These are phyloP conservation scores for Gypsophila paniculata DNA, from an alignment of 179 eudicot species.

Conservation along the genomic window DNA sequence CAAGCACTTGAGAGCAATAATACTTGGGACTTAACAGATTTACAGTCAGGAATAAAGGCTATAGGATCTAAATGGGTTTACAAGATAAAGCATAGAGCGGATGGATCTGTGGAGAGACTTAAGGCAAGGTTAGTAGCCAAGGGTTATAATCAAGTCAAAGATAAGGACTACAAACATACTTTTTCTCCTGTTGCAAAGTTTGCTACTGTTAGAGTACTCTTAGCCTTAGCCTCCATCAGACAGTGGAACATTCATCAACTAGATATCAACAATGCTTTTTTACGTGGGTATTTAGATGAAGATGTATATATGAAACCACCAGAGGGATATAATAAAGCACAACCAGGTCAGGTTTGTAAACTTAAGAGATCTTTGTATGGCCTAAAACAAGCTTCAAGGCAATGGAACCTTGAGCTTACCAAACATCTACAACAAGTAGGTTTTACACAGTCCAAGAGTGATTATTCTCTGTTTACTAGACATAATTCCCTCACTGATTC, in stretches of 20 bases:
- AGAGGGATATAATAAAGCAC: neutral
- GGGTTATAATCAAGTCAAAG: neutral
- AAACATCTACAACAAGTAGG: no score
- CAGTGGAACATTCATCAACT: neutral
- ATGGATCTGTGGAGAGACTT: neutral
- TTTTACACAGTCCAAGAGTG: no score
- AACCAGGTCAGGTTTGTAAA: neutral
- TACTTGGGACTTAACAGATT: neutral
- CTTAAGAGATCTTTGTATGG: neutral
- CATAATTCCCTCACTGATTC: no score
- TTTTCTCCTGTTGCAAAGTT: neutral
- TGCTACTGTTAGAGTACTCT: neutral
- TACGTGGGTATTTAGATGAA: neutral
- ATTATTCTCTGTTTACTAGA: no score
- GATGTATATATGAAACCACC: conserved; percentile 1
- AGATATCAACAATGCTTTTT: neutral
- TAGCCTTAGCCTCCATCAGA: neutral
- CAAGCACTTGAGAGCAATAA: no score
- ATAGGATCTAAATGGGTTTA: neutral
- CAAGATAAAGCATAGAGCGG: neutral
- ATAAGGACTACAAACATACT: neutral
- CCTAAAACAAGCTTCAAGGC: neutral
- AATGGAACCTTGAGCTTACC: neutral
- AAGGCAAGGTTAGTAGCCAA: neutral
- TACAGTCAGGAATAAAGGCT: neutral